Percentiles rank a stretch among this genome's conserved stretches.
phyloP scores from a whole-genome alignment of 768 basidiomycete species.

The Trichaptum fuscoviolaceum region DNA sequence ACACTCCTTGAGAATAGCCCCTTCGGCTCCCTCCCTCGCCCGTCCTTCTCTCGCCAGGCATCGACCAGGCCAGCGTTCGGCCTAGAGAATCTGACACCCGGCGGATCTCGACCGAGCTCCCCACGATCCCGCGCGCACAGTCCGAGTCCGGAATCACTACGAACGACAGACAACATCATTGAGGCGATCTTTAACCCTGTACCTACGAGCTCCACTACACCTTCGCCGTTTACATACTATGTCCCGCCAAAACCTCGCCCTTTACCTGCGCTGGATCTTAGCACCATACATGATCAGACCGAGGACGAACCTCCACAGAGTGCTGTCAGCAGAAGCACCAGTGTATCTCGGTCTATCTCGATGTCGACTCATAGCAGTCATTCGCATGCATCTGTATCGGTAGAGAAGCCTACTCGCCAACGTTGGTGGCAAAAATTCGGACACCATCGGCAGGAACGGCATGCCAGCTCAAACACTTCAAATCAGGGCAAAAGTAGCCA shows the following conservation, averaged over 20 bases:
- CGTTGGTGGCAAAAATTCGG: background rate
- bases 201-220: slow-evolving; percentile 28
- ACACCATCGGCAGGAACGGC: background rate
- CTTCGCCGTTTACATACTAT: slow-evolving; percentile 35
- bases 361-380: background rate
- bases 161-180: slow-evolving; percentile 67
- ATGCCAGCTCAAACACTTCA: background rate
- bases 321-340: background rate
- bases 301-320: background rate
- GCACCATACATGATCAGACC: background rate
- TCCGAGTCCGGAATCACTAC: slow-evolving; percentile 38
- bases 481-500: background rate
- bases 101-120: background rate
- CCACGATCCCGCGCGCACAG: background rate
- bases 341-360: background rate
- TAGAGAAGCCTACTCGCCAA: background rate
- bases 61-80: background rate
- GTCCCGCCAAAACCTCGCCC: slow-evolving; percentile 16
- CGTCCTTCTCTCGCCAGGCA: background rate
- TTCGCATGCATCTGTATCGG: background rate
- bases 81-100: background rate
- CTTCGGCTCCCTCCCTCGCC: background rate
- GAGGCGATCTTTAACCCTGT: slow-evolving; percentile 78
- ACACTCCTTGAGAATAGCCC: slow-evolving; percentile 41
- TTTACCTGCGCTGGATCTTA: background rate